Percentiles rank a stretch among this genome's conserved stretches.
Evolutionary conservation across 2,329 filamentous ascomycete species (phyloP).

Genomic region (Fusarium pseudoanthophilum): DNA sequence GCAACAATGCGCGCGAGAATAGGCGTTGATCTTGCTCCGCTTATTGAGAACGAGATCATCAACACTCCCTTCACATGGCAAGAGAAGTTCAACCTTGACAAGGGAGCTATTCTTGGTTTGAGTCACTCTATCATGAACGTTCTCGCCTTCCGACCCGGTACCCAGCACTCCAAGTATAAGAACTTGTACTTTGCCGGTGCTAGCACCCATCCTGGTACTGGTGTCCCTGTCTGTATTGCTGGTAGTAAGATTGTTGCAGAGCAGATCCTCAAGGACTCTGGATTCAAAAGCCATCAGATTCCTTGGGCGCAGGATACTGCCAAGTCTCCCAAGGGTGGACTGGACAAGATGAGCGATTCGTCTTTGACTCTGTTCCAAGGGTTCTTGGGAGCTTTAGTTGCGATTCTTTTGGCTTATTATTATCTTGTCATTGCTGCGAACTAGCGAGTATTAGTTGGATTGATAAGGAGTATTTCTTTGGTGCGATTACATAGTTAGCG

Average conservation of each 20-base stretch:
- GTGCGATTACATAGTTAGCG: neutral
- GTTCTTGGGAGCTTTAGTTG: conserved; percentile 21
- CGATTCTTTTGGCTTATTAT: conserved; percentile 15
- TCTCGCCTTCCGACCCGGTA: conserved; percentile 71
- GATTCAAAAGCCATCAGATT: conserved; percentile 9
- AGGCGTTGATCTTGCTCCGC: conserved; percentile 59
- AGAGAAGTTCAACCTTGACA: conserved; percentile 76
- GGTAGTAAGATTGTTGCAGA: conserved; percentile 70
- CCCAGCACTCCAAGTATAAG: conserved; percentile 60
- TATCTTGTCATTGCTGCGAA: conserved; percentile 18
- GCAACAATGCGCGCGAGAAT: conserved; percentile 69
- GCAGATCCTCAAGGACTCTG: conserved; percentile 50
- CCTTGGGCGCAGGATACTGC: conserved; percentile 11
- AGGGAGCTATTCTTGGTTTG: conserved; percentile 77
- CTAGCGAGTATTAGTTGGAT: neutral
- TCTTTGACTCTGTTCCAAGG: conserved; percentile 22
- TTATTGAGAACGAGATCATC: conserved; percentile 69
- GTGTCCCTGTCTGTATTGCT: conserved; percentile 78
- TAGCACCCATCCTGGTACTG: conserved; percentile 79
- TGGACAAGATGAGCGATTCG: conserved; percentile 26
- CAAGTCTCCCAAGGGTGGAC: neutral
- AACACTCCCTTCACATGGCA: conserved; percentile 76
- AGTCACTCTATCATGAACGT: conserved; percentile 81
- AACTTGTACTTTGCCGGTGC: conserved; percentile 78
- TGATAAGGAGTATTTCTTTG: neutral